These are phyloP conservation scores for Deinandra increscens DNA, from an alignment of 129 eudicot genomes.

Conservation along the genomic window DNA sequence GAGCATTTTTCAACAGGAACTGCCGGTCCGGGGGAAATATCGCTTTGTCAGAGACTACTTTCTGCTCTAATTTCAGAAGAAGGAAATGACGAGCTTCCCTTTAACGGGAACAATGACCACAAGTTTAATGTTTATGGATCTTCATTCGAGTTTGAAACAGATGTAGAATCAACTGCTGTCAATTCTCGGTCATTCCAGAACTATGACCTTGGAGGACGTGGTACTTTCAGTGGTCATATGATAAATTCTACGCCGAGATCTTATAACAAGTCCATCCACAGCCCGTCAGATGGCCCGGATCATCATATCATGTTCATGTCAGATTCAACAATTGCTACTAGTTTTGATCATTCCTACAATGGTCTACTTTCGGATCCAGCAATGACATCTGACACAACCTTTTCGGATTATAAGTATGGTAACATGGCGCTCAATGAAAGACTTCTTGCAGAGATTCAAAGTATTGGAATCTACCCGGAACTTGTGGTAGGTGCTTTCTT, in stretches of 20 bases:
- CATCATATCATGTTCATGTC: slow-evolving; percentile 32
- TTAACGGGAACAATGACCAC: slow-evolving; percentile 39
- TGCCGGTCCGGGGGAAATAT: slow-evolving; percentile 23
- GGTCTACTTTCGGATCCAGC: slow-evolving; percentile 48
- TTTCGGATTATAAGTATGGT: slow-evolving; percentile 49
- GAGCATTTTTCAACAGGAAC: slow-evolving; percentile 37
- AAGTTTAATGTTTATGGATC: slow-evolving; percentile 42
- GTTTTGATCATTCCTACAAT: slow-evolving; percentile 46
- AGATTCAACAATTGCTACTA: slow-evolving; percentile 32
- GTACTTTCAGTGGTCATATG: slow-evolving; percentile 46
- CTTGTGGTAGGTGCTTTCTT: slow-evolving; percentile 45
- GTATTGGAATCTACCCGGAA: slow-evolving; percentile 71
- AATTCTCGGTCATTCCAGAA: slow-evolving; percentile 37
- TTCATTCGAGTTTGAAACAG: slow-evolving; percentile 40
- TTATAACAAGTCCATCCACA: slow-evolving; percentile 39
- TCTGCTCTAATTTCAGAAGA: slow-evolving; percentile 76
- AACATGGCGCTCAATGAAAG: slow-evolving; percentile 64
- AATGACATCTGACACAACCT: slow-evolving; percentile 33
- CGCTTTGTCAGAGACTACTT: slow-evolving; percentile 66
- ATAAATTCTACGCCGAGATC: slow-evolving; percentile 42
- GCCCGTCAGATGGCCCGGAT: slow-evolving; percentile 9
- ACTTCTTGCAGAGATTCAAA: slow-evolving; percentile 66
- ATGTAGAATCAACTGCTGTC: slow-evolving; percentile 38
- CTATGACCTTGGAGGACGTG: slow-evolving; percentile 42
- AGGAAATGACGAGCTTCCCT: slow-evolving; percentile 36